phyloP scores from a whole-genome alignment of 2,329 filamentous ascomycete species.

The Stachybotrys chartarum region DNA sequence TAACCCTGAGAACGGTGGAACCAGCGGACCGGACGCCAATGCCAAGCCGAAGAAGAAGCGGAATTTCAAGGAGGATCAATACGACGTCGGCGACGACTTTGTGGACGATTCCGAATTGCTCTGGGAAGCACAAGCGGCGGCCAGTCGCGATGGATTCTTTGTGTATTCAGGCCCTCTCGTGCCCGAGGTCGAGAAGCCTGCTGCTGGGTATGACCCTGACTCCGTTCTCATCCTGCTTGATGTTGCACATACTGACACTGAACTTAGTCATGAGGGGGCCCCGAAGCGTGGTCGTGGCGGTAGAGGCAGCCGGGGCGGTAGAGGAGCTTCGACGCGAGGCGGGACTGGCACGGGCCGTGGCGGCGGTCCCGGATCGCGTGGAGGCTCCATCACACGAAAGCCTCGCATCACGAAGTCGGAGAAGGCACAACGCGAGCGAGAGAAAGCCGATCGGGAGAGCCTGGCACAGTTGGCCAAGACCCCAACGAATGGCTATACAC shows the following conservation, averaged over 20 bases:
- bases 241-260: slow-evolving; percentile 23
- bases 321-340: slow-evolving; percentile 55
- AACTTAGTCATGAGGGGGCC: slow-evolving; percentile 59
- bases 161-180: slow-evolving; percentile 92
- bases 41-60: slow-evolving; percentile 72
- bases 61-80: slow-evolving; percentile 74
- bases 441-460: slow-evolving; percentile 68
- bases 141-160: slow-evolving; percentile 94
- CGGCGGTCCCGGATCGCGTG: slow-evolving; percentile 62
- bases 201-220: slow-evolving; percentile 35
- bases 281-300: slow-evolving; percentile 60
- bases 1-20: slow-evolving; percentile 74
- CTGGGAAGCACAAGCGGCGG: slow-evolving; percentile 92
- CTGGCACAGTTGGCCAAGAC: slow-evolving; percentile 33
- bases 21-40: slow-evolving; percentile 53
- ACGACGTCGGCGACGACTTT: slow-evolving; percentile 77
- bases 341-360: slow-evolving; percentile 35
- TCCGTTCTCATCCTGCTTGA: neutral
- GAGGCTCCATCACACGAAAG: slow-evolving; percentile 68
- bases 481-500: slow-evolving; percentile 24
- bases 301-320: slow-evolving; percentile 44
- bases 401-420: slow-evolving; percentile 82
- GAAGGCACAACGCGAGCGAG: slow-evolving; percentile 70
- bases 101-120: slow-evolving; percentile 90
- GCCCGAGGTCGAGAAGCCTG: slow-evolving; percentile 73